Evolutionary conservation across 2,329 filamentous ascomycete genomes (phyloP), one percentile per base, ranked within the genome.

Genomic region (Hirsutella rhossiliensis): DNA sequence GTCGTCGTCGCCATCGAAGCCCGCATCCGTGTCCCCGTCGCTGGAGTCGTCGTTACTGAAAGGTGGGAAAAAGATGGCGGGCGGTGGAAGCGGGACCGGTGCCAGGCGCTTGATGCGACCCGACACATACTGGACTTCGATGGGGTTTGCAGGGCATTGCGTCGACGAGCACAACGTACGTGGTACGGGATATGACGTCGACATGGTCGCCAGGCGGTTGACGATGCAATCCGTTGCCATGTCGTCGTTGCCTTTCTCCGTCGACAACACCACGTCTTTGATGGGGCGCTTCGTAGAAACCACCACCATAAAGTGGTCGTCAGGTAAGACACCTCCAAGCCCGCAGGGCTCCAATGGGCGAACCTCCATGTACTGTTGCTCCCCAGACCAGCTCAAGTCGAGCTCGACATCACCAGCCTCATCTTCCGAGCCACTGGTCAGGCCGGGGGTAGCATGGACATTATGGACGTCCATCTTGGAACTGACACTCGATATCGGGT

Each of bases 231-330:
- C 62, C 2, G 67, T 62, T 0, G 54, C 59, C 7, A 61, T 1
- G 54, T 54, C 2, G 17, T 43, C 20, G 15, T 18, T n/a, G 23
- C 44, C n/a, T n/a, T n/a, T n/a, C 30, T 6, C 41, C 23, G 2
- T 31, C 3, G 38, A 31, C 6, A 13, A 6, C 5, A 11, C n/a
- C 5, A 15, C 12, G 23, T 62, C 55, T 12, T 52, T 48, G 23
- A 61, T 68, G 0, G 65, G 58, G 15, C 73, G 64, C 36, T 61
- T 66, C 0, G 75, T 78, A 3, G 65, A 66, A 3, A 80, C 76
- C 3, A 71, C 63, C 1, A 81, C 62, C 36, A 71, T 65, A 47
- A 82, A 82, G 48, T 82, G 78, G 48, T 82, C 79, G n/a, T 80
- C 76, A 0, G 78, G 78, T 23, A 69, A 61, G 0, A 79, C 71